phyloP scores from a whole-genome alignment of 306 rosid genomes.

The Castanospermum australe region DNA sequence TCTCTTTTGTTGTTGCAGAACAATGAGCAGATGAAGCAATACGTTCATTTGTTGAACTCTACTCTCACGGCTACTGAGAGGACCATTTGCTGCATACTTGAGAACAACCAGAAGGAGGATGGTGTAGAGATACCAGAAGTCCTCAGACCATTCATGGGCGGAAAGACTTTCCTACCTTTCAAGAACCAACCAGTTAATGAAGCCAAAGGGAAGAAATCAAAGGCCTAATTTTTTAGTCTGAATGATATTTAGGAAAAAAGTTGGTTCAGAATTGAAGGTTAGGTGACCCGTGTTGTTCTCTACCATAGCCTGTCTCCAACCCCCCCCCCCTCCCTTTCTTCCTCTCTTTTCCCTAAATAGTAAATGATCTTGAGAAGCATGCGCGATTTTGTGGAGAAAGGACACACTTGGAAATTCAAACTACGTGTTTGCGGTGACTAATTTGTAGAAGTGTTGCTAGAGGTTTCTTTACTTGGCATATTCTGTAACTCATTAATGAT shows the following conservation, averaged over 20 bases:
- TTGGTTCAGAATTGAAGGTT: constrained; percentile 29
- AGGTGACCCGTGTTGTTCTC: neutral
- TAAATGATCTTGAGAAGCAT: constrained; percentile 5
- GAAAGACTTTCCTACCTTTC: constrained; percentile 83
- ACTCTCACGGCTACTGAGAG: constrained; percentile 98
- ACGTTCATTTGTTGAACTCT: constrained; percentile 83
- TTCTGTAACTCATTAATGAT: constrained; percentile 26
- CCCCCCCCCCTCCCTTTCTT: neutral
- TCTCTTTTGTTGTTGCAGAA: constrained; percentile 48
- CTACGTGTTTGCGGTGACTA: neutral
- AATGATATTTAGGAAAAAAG: constrained; percentile 32
- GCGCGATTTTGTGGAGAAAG: constrained; percentile 12
- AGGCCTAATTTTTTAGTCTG: constrained; percentile 65
- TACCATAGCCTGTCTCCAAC: constrained; percentile 9
- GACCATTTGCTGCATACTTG: constrained; percentile 92
- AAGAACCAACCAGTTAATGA: constrained; percentile 57
- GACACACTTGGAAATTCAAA: neutral
- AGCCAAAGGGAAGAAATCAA: constrained; percentile 97
- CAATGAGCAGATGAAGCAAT: constrained; percentile 83
- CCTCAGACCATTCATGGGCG: constrained; percentile 74
- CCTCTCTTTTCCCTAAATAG: neutral
- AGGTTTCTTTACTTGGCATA: neutral
- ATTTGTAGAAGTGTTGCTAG: neutral
- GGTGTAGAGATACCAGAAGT: constrained; percentile 87
- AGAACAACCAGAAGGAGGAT: constrained; percentile 87